phyloP scores from a whole-genome alignment of 2,329 filamentous ascomycete species.

The Bimuria novae-zelandiae region DNA sequence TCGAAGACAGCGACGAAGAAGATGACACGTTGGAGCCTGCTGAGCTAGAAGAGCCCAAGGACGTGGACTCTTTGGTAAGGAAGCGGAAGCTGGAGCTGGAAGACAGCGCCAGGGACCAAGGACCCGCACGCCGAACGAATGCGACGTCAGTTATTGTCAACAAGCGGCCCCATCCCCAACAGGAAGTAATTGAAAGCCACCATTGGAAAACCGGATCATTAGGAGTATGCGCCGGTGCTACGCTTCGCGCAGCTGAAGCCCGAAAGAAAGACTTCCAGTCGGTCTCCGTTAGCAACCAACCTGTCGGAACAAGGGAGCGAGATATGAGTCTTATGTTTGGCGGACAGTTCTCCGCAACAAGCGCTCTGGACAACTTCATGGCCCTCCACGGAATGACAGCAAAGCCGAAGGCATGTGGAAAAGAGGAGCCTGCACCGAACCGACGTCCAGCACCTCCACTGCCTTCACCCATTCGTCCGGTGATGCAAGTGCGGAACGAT shows the following conservation, averaged over 20 bases:
- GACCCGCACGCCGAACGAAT: constrained; percentile 1
- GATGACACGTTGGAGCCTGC: constrained; percentile 41
- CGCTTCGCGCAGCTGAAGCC: not conserved
- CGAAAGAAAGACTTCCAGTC: not conserved
- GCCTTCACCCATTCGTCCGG: not conserved
- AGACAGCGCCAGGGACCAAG: constrained; percentile 12
- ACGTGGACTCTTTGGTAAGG: constrained; percentile 46
- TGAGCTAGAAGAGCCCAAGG: constrained; percentile 24
- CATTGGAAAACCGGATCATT: constrained; percentile 4
- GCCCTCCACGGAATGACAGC: constrained; percentile 48
- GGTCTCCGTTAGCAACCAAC: not conserved
- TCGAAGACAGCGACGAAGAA: constrained; percentile 45
- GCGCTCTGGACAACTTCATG: constrained; percentile 58
- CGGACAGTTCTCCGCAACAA: constrained; percentile 46
- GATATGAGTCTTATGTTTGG: constrained; percentile 39
- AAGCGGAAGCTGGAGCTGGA: constrained; percentile 42
- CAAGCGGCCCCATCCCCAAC: not conserved
- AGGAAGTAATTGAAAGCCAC: not conserved
- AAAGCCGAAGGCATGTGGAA: not conserved
- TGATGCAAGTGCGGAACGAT: not conserved
- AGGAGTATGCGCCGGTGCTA: not conserved
- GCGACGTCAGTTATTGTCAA: not conserved
- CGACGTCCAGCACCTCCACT: not conserved
- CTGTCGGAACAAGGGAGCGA: not conserved
- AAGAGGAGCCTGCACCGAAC: not conserved